Evolutionary conservation across 1,284 basidiomycete genomes (phyloP), one percentile per base, ranked within the genome.

Genomic region (Cryptococcus sp.): DNA sequence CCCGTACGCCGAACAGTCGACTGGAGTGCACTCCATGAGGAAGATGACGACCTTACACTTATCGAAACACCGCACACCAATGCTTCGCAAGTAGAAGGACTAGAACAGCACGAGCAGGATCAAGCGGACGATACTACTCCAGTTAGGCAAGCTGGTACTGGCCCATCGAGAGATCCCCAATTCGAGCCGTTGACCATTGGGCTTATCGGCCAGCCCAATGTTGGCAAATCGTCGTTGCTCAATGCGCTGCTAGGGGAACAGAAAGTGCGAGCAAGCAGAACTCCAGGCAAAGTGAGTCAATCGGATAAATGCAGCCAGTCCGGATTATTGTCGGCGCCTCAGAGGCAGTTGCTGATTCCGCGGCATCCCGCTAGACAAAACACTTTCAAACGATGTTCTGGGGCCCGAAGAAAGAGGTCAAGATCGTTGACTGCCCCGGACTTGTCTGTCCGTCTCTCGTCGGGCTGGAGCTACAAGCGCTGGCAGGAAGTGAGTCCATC

Each of bases 341-440:
- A 19, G 2, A 8, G 27, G 20, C 17, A 44, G 47, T 3, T 47
- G 10, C 27, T n/a, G 22, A 38, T 27, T 44, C 46, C 47, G 42
- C 38, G 40, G 45, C 31, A n/a, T 20, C n/a, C 16, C n/a, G 17
- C 15, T 64, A 91, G 89, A 95, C 91, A 2, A 95, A 93, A 77
- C 91, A 94, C 73, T 93, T 92, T 74, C 91, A 95, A 76, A 94
- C 93, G 0, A 84, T 92, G 50, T 93, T 88, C 75, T 93, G 88
- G 88, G 75, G 73, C 5, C 52, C 35, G 27, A 90, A 87, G 45
- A 79, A 82, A 1, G 87, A 90, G 61, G 83, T 94, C 59, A 87
- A 89, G 50, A 83, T 93, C 35, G 89, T 90, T 25, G 90, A 92
- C 74, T 92, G 90, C 66, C 90, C 90, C 0, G 90, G 91, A 10